A percentile compares a stretch with the other conserved stretches of the same genome.
These are phyloP conservation scores for Diaporthe helianthi DNA, from an alignment of 2,329 filamentous ascomycete species.

Conservation along the genomic window DNA sequence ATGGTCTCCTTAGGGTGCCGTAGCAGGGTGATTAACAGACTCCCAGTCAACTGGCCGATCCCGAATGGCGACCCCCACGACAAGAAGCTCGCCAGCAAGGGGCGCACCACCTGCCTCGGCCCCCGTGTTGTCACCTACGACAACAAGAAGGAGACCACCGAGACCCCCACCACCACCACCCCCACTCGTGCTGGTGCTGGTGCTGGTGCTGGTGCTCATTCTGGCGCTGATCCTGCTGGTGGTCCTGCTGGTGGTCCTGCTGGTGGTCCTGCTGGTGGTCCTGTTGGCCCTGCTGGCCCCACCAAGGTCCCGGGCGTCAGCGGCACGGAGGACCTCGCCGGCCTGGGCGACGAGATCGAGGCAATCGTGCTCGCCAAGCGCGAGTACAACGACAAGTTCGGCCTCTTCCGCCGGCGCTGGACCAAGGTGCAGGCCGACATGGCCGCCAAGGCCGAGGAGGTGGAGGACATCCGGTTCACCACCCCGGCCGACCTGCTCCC, in stretches of 20 bases:
- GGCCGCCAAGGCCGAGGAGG: neutral
- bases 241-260: too few species aligned
- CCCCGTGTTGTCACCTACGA: too few species aligned
- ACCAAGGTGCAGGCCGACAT: neutral
- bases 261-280: too few species aligned
- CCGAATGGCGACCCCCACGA: conserved; percentile 1
- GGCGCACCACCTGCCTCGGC: too few species aligned
- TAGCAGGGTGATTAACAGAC: neutral
- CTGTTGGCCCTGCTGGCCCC: neutral
- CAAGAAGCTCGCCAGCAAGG: neutral
- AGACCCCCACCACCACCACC: neutral
- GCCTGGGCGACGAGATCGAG: conserved; percentile 12
- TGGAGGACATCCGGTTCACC: neutral
- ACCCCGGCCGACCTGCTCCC: neutral
- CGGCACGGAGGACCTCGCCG: neutral
- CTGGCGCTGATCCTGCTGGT: too few species aligned
- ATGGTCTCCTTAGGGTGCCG: neutral
- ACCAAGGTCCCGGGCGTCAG: neutral
- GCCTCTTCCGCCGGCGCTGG: conserved; percentile 9
- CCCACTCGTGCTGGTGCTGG: neutral
- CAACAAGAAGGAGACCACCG: too few species aligned
- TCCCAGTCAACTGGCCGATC: neutral
- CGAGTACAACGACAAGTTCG: neutral
- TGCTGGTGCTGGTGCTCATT: too few species aligned
- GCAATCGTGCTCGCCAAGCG: neutral